Conservation (phyloP, 2,329 filamentous ascomycete genomes). For the Ceratocystis cubensis region DNA sequence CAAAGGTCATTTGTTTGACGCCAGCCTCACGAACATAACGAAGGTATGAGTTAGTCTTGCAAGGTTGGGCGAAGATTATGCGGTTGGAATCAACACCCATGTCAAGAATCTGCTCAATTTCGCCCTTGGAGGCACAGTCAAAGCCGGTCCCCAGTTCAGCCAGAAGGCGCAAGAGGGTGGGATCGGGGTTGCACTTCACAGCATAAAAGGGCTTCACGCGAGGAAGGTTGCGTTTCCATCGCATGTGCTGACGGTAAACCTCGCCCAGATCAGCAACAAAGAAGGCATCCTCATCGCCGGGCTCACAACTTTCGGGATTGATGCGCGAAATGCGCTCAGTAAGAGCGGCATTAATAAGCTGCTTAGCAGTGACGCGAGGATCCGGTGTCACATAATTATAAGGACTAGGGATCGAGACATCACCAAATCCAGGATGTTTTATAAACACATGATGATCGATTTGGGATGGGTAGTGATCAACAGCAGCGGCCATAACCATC, state of each 20-base stretch:
- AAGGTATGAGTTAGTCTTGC: constrained; percentile 98
- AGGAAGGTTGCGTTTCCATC: constrained; percentile 90
- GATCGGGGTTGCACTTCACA: constrained; percentile 97
- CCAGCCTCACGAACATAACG: constrained; percentile 73
- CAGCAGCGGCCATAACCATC: constrained; percentile 54
- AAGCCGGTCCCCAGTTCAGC: constrained; percentile 84
- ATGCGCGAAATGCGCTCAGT: constrained; percentile 73
- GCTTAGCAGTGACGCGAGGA: constrained; percentile 44
- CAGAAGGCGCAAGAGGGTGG: constrained; percentile 75
- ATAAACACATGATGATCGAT: constrained; percentile 39
- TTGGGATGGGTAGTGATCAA: constrained; percentile 41
- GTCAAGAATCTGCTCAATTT: constrained; percentile 82
- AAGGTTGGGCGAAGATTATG: constrained; percentile 98
- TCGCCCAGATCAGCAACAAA: constrained; percentile 97
- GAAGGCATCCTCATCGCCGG: constrained; percentile 94
- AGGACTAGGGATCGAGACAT: constrained; percentile 9
- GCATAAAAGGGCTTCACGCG: constrained; percentile 95
- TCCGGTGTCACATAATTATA: constrained; percentile 22
- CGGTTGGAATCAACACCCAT: constrained; percentile 74
- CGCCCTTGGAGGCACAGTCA: constrained; percentile 93
- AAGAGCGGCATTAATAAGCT: constrained; percentile 75
- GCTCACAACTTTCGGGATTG: constrained; percentile 75
- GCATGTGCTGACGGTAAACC: constrained; percentile 94
- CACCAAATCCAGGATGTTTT: constrained; percentile 33
- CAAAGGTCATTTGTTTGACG: constrained; percentile 98